Evolutionary conservation across 441 rosid species (phyloP).

Genomic region (Sinapis alba): DNA sequence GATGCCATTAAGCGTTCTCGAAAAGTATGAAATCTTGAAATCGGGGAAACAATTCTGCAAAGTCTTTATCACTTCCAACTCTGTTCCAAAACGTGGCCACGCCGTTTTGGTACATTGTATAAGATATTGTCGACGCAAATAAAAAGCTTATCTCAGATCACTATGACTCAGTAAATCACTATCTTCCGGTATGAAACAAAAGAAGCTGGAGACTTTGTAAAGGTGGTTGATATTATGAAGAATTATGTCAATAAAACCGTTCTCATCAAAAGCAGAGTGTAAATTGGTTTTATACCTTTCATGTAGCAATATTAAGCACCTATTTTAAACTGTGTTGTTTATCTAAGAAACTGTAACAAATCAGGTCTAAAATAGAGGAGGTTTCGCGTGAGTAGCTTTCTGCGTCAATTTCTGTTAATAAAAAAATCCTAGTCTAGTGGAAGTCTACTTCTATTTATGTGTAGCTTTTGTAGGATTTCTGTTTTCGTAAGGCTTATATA

Average conservation of each 20-base stretch:
- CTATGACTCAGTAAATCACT: not conserved
- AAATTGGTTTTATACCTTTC: not conserved
- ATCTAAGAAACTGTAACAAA: not conserved
- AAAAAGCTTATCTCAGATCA: not conserved
- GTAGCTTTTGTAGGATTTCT: slow-evolving; percentile 12
- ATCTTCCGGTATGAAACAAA: not conserved
- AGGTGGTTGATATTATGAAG: too few relatives aligned
- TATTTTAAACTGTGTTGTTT: not conserved
- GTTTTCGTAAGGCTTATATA: not conserved
- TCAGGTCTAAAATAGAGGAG: not conserved
- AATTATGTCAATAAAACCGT: not conserved
- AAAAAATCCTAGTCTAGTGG: not conserved
- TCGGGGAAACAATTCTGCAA: too few relatives aligned
- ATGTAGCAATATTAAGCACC: not conserved
- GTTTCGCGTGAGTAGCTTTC: not conserved
- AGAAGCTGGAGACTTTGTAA: too few relatives aligned
- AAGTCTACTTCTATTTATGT: not conserved
- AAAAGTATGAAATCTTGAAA: too few relatives aligned
- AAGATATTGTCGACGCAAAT: not conserved
- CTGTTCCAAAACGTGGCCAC: too few relatives aligned
- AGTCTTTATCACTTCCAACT: too few relatives aligned
- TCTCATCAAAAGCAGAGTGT: not conserved
- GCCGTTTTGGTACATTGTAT: not conserved
- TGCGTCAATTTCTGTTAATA: not conserved
- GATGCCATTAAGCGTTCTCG: too few relatives aligned